Evolutionary conservation across 2,329 filamentous ascomycete species (phyloP).

Genomic region (Bisporella sp.): DNA sequence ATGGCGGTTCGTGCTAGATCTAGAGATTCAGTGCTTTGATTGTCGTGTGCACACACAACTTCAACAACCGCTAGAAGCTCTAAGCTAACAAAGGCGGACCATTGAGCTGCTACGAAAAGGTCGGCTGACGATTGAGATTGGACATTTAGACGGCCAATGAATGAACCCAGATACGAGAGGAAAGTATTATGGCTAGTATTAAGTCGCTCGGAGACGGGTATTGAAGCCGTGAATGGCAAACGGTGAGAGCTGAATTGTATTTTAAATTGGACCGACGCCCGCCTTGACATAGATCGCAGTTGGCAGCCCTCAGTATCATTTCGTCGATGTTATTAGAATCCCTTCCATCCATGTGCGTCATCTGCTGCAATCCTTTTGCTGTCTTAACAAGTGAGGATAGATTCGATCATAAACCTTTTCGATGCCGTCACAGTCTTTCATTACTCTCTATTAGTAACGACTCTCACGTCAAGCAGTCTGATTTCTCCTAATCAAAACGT

Average conservation of each 20-base stretch:
- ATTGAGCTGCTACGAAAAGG: conserved; percentile 72
- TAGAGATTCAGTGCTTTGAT: conserved; percentile 58
- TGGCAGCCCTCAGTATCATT: conserved; percentile 89
- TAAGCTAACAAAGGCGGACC: conserved; percentile 75
- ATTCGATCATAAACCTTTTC: conserved; percentile 84
- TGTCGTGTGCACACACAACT: conserved; percentile 72
- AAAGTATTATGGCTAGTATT: conserved; percentile 79
- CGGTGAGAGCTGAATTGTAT: conserved; percentile 50
- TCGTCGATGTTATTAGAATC: conserved; percentile 83
- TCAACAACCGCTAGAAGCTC: conserved; percentile 75
- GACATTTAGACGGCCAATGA: conserved; percentile 82
- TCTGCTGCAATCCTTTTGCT: conserved; percentile 75
- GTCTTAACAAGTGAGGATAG: conserved; percentile 84
- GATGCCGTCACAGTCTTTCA: conserved; percentile 68
- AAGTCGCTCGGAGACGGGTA: conserved; percentile 73
- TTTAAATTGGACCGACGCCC: conserved; percentile 18
- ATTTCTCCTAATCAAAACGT: conserved; percentile 71
- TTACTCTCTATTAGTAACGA: conserved; percentile 67
- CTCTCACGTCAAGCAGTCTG: conserved; percentile 80
- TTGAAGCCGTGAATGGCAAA: conserved; percentile 66
- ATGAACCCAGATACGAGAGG: conserved; percentile 83
- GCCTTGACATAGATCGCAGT: conserved; percentile 46
- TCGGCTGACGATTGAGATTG: conserved; percentile 88
- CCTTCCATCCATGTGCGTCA: conserved; percentile 45
- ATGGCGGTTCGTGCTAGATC: conserved; percentile 66